phyloP scores from a whole-genome alignment of 2,329 filamentous ascomycete genomes.

The Hyphodiscus sp. region DNA sequence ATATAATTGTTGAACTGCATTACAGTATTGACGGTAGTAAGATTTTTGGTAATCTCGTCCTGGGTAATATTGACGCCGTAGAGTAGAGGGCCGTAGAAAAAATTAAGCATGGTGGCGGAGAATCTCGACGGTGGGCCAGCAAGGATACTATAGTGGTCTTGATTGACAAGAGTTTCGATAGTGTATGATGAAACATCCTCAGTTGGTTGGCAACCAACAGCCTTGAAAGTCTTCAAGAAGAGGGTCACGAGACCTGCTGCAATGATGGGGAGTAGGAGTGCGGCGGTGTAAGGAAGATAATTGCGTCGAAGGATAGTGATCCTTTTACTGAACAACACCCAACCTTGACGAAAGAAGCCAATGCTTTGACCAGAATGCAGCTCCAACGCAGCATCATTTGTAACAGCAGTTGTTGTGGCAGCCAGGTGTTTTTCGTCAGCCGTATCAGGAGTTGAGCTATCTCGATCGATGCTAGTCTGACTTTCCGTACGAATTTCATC shows the following conservation, averaged over 20 bases:
- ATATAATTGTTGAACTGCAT: slow-evolving; percentile 64
- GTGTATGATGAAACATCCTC: slow-evolving; percentile 39
- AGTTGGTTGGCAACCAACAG: slow-evolving; percentile 45
- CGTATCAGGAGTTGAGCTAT: slow-evolving; percentile 6
- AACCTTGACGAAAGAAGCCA: slow-evolving; percentile 61
- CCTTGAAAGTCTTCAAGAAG: slow-evolving; percentile 56
- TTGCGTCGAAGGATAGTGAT: slow-evolving; percentile 72
- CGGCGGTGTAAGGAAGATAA: slow-evolving; percentile 67
- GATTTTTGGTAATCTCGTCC: slow-evolving; percentile 9
- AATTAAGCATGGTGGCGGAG: slow-evolving; percentile 18
- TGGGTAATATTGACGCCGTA: slow-evolving; percentile 15
- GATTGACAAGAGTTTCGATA: slow-evolving; percentile 20
- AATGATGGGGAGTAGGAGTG: slow-evolving; percentile 70
- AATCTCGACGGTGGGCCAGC: slow-evolving; percentile 41
- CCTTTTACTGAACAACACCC: slow-evolving; percentile 72
- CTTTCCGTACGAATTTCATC: slow-evolving; percentile 64
- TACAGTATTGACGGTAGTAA: slow-evolving; percentile 50
- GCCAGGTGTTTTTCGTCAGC: slow-evolving; percentile 26
- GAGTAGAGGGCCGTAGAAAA: slow-evolving; percentile 20
- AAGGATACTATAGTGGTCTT: slow-evolving; percentile 26
- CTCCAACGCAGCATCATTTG: slow-evolving; percentile 33
- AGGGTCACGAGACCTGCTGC: slow-evolving; percentile 74
- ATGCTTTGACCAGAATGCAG: slow-evolving; percentile 65
- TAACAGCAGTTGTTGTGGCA: slow-evolving; percentile 2
- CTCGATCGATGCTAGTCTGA: slow-evolving; percentile 10